Base-by-base conservation (phyloP, 139 green algal genomes). In the Chlamydomonas asymmetrica region DNA sequence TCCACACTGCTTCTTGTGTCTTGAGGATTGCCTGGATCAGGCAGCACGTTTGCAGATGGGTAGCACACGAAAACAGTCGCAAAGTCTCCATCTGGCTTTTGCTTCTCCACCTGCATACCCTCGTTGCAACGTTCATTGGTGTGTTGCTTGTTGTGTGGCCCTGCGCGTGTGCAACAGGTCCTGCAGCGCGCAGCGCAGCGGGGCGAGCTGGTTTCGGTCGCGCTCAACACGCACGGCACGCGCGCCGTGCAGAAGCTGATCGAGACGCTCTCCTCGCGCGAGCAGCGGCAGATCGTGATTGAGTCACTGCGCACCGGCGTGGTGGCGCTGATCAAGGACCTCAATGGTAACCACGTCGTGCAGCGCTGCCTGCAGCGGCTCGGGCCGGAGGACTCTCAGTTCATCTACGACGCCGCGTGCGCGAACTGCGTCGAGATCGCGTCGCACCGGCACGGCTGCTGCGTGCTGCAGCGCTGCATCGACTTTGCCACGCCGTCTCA, bases 311-410 rank as follows among this genome's bases (percentile, higher is more conserved):
- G 82, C 25, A 82, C 57, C 13, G 96, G 95, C 0, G 95, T 99
- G 34, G 94, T 99, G 34, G 81, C 83, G 27, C 89, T 99, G 9
- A 98, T 99, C 79, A 94, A 97, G 70, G 96, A 99, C 82, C 84
- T 98, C 2, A 99, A 99, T 73, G 96, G 96, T 50, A 99, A 99
- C 86, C 96, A 99, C 81, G 96, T 99, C 56, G 89, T 99, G 64
- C 96, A 99, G 91, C 88, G 96, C 69, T 98, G 96, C 86, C 89
- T 99, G 69, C 94, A 86, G 67, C 76, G 88, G n/a, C 68, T 93
- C 66, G 83, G 86, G 4, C 84, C 89, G 5, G 77, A 88, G 69
- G 88, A 94, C 80, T 85, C 71, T 39, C 94, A 98, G 88, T 98
- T 98, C 83, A 94, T 99, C 61, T 98, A 97, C 73, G 90, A 98